Conservation (phyloP, 805 yeast genomes). For the Blastobotrys chiropterorum region DNA sequence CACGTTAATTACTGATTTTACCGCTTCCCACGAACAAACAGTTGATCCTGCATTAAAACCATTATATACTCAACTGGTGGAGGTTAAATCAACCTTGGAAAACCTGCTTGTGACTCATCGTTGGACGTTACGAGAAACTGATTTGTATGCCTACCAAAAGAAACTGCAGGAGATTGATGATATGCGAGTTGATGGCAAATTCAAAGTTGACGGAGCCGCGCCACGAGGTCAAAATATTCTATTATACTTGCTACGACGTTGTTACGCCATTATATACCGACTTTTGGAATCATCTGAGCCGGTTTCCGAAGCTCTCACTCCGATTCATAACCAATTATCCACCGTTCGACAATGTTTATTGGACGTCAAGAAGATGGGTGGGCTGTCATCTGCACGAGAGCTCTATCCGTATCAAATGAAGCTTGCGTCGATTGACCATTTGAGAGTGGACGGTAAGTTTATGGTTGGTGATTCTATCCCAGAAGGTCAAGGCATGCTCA, state of each 20-base stretch:
- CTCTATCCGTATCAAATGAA: conserved; percentile 95
- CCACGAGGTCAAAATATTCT: conserved; percentile 35
- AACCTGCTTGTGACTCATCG: conserved; percentile 84
- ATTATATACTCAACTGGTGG: conserved; percentile 57
- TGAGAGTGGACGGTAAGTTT: conserved; percentile 87
- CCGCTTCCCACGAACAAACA: conserved; percentile 34
- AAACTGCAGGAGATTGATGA: conserved; percentile 69
- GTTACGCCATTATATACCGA: conserved; percentile 86
- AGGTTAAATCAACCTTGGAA: conserved; percentile 67
- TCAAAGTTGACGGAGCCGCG: conserved; percentile 21
- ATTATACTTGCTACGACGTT: conserved; percentile 79
- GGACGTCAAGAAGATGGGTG: conserved; percentile 90
- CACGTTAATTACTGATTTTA: conserved; percentile 62
- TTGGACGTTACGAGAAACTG: conserved; percentile 97
- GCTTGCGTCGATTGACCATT: conserved; percentile 79
- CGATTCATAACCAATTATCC: conserved; percentile 85
- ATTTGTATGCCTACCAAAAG: conserved; percentile 76
- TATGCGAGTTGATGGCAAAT: conserved; percentile 56
- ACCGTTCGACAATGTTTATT: conserved; percentile 86
- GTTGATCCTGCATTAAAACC: conserved; percentile 47
- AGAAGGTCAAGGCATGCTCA: conserved; percentile 96
- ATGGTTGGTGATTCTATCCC: conserved; percentile 85
- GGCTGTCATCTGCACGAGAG: conserved; percentile 80
- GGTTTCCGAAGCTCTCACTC: conserved; percentile 87
- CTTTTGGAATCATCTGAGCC: conserved; percentile 90